Percentiles rank a stretch among this genome's conserved stretches.
Conservation (phyloP, 192 early-diverging fungal genomes). For the Backusella luteola region DNA sequence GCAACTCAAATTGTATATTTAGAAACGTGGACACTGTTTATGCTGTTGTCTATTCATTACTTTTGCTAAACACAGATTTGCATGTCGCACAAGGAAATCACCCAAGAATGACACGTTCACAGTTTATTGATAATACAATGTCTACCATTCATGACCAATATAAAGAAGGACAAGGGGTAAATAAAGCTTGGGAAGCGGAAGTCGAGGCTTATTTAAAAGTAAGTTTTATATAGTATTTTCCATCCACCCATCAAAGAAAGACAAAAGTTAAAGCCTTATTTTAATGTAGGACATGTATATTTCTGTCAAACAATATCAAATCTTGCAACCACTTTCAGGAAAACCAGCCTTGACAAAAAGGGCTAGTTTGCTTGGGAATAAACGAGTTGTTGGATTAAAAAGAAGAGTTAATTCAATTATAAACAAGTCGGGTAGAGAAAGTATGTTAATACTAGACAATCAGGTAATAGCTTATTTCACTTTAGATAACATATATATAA, state of each 20-base stretch:
- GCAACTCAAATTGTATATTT: constrained; percentile 66
- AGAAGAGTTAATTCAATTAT: constrained; percentile 29
- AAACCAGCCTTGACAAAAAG: neutral
- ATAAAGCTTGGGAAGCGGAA: constrained; percentile 23
- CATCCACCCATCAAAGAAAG: neutral
- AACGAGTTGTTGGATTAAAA: constrained; percentile 20
- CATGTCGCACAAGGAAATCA: constrained; percentile 74
- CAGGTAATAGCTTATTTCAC: neutral
- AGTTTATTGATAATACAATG: constrained; percentile 74
- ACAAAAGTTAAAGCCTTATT: neutral
- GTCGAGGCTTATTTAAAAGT: constrained; percentile 22
- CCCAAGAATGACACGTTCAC: constrained; percentile 72
- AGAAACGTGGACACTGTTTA: constrained; percentile 73
- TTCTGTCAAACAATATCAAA: constrained; percentile 38
- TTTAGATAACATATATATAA: neutral
- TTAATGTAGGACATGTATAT: constrained; percentile 34
- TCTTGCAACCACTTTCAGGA: constrained; percentile 31
- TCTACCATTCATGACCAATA: constrained; percentile 37
- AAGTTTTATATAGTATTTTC: neutral
- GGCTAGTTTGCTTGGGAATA: constrained; percentile 9
- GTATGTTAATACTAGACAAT: neutral
- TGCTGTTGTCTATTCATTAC: constrained; percentile 79
- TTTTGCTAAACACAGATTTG: constrained; percentile 92
- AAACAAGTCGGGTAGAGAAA: constrained; percentile 14
- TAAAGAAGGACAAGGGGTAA: neutral